A percentile compares a stretch with the other conserved stretches of the same genome.
phyloP scores from a whole-genome alignment of 2,329 filamentous ascomycete species.

The Colletotrichum australisinense region DNA sequence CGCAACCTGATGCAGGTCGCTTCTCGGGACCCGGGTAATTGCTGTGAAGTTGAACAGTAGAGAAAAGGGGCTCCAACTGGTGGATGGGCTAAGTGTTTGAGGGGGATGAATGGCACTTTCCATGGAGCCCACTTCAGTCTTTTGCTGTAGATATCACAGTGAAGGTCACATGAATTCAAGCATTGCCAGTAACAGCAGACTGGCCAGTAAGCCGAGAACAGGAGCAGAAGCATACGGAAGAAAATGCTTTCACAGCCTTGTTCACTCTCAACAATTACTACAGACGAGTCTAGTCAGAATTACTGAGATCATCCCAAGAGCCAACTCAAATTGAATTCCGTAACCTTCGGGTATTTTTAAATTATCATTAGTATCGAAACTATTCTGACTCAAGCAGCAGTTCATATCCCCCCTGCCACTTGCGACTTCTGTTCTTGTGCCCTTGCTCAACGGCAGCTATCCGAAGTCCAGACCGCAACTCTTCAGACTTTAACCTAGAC shows the following conservation, averaged over 20 bases:
- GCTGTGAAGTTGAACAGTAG: neutral
- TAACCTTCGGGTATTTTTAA: neutral
- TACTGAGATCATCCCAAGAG: too few species aligned
- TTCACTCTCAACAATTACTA: neutral
- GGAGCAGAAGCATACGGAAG: neutral
- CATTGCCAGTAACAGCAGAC: too few species aligned
- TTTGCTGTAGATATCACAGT: neutral
- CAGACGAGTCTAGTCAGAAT: neutral
- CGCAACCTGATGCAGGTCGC: neutral
- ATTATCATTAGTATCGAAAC: neutral
- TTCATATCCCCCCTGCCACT: neutral
- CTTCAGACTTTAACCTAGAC: neutral
- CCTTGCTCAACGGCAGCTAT: neutral
- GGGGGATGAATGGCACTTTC: neutral
- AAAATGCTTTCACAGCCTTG: neutral
- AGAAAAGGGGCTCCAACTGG: neutral
- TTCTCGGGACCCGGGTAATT: neutral
- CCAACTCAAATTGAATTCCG: neutral
- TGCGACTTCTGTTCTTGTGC: neutral
- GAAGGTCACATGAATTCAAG: neutral
- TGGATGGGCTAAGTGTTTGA: neutral
- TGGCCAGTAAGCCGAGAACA: neutral
- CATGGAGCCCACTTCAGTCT: too few species aligned
- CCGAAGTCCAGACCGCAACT: neutral
- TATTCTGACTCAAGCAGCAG: neutral